phyloP scores from a whole-genome alignment of 177 flowering plant species.

The Vitis hybrid region DNA sequence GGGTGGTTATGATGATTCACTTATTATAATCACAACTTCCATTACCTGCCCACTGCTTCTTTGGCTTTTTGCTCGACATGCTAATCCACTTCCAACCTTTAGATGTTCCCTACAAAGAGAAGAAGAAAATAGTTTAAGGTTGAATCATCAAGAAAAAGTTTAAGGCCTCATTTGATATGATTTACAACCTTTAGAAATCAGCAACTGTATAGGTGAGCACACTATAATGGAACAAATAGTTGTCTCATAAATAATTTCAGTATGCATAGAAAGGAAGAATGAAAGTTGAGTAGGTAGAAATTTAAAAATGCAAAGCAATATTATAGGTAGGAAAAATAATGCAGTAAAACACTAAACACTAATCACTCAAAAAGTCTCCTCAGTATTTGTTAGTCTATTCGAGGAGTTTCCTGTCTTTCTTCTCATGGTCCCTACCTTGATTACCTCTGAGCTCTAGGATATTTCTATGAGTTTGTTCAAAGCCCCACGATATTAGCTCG shows the following conservation, averaged over 20 bases:
- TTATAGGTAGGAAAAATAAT: not conserved
- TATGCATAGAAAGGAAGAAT: not conserved
- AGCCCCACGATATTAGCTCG: too few relatives aligned
- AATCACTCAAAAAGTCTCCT: too few relatives aligned
- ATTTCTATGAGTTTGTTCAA: too few relatives aligned
- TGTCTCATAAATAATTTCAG: not conserved
- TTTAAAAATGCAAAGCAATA: too few relatives aligned
- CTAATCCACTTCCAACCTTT: constrained; percentile 6
- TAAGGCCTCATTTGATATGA: constrained; percentile 18
- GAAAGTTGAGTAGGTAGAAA: not conserved
- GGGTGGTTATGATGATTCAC: constrained; percentile 32
- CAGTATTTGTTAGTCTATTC: too few relatives aligned
- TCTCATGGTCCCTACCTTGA: too few relatives aligned
- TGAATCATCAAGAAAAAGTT: not conserved
- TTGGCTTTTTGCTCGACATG: constrained; percentile 28
- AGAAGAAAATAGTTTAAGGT: too few relatives aligned
- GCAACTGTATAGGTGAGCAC: not conserved
- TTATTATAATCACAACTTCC: constrained; percentile 69
- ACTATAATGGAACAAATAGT: not conserved
- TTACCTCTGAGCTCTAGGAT: too few relatives aligned
- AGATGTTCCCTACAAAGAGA: too few relatives aligned
- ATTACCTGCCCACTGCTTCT: constrained; percentile 33
- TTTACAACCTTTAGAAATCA: constrained; percentile 35
- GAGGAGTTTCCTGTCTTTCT: too few relatives aligned
- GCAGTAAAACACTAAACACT: not conserved